Percentiles rank a stretch among this genome's conserved stretches.
Evolutionary conservation across 352 stramenopile genomes (phyloP).

Genomic region (Aphanomyces euteiches): DNA sequence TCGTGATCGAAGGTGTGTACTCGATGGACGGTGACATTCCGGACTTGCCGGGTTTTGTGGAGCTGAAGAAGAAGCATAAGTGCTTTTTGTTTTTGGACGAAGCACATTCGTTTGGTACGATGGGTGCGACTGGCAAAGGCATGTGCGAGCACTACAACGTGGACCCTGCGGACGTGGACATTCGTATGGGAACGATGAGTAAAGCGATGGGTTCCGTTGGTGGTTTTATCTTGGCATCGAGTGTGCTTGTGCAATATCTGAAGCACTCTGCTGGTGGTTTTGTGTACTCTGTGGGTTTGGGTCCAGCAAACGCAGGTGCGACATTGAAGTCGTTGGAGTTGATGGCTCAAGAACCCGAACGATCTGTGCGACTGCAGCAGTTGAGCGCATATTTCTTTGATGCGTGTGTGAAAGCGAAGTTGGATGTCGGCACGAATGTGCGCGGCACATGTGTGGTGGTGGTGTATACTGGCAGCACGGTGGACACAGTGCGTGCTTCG

Average conservation of each 20-base stretch:
- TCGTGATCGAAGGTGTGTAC: constrained; percentile 65
- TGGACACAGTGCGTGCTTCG: constrained; percentile 66
- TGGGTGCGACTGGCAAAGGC: constrained; percentile 48
- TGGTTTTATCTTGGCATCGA: constrained; percentile 54
- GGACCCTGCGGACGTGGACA: constrained; percentile 47
- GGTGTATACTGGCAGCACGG: constrained; percentile 71
- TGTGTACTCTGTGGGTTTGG: constrained; percentile 69
- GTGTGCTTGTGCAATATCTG: constrained; percentile 51
- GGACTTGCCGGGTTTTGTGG: constrained; percentile 47
- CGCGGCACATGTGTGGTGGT: constrained; percentile 65
- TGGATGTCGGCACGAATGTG: constrained; percentile 63
- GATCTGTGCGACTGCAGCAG: constrained; percentile 60
- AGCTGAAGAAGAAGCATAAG: constrained; percentile 69
- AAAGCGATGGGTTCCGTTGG: constrained; percentile 60
- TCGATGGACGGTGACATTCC: constrained; percentile 66
- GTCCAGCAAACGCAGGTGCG: constrained; percentile 57
- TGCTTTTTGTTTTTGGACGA: constrained; percentile 49
- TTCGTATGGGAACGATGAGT: constrained; percentile 70
- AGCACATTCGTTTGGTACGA: constrained; percentile 61
- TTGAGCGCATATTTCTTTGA: constrained; percentile 71
- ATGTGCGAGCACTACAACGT: constrained; percentile 52
- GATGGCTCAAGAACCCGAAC: constrained; percentile 52
- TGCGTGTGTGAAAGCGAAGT: constrained; percentile 54
- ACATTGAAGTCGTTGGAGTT: constrained; percentile 67
- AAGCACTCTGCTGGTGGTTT: constrained; percentile 65